Evolutionary conservation across 352 stramenopile genomes (phyloP), one percentile per base, ranked within the genome.

Genomic region (Pythium guiyangense): DNA sequence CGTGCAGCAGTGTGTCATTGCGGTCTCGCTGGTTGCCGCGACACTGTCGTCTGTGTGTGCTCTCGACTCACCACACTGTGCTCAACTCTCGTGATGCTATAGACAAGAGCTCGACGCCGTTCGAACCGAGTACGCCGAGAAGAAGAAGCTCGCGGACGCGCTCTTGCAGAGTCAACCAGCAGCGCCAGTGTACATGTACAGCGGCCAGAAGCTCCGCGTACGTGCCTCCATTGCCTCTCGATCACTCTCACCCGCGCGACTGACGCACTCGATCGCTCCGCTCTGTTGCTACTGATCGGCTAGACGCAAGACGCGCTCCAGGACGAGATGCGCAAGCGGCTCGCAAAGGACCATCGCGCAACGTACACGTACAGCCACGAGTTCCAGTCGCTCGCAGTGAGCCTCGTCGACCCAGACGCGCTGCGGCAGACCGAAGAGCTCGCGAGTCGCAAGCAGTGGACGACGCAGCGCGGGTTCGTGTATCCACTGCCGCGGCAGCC

Each of bases 341-440:
- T 96, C 17, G 63, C 70, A 3, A 76, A 71, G 37, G 79, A 88
- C 37, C 54, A 66, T 12, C 70, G 70, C 49, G 84, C 70, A 6
- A 92, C 78, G 22, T 97, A 86, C 69, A 96, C 90, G 51, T 95
- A 96, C 70, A 89, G 85, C 34, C 66, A 67, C 18, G 82, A 97
- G 14, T 97, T 95, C 66, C 79, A 96, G 56, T 95, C 83, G 39
- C 81, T 91, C 51, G 85, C 82, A 11, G 56, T 96, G 29, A 92
- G 83, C 35, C 70, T 94, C 43, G 76, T 96, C 8, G 88, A 96
- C 22, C 69, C 76, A 3, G 74, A 86, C 17, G 79, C 80, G 15
- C 59, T 87, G 25, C 71, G 64, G 3, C 71, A 79, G 42, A 74
- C 65, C 6, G 75, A 88, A 39, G 71, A 86, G 59, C 64, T 63